A percentile compares a stretch with the other conserved stretches of the same genome.
phyloP scores from a whole-genome alignment of 306 rosid species.

The Acacia crassicarpa region DNA sequence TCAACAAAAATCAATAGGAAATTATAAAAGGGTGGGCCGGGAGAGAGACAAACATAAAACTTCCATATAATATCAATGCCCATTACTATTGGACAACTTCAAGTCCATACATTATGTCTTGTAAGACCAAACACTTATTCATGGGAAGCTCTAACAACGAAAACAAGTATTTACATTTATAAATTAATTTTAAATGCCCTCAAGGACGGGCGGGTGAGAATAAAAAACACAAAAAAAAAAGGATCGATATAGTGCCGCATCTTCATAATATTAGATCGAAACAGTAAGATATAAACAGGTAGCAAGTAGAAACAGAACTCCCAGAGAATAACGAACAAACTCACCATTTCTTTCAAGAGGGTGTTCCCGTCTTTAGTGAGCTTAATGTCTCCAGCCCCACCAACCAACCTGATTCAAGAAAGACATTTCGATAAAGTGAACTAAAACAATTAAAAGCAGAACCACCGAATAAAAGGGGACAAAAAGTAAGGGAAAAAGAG shows the following conservation, averaged over 20 bases:
- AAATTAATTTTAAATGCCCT: neutral
- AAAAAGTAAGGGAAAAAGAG: neutral
- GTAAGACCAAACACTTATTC: neutral
- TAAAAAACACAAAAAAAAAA: neutral
- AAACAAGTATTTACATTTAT: neutral
- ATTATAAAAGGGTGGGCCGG: neutral
- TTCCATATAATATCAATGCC: neutral
- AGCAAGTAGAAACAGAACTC: neutral
- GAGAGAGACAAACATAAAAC: neutral
- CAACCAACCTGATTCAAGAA: slow-evolving; percentile 74
- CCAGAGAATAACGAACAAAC: neutral
- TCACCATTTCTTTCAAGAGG: slow-evolving; percentile 90
- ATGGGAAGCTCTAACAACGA: neutral
- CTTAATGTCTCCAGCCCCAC: slow-evolving; percentile 96
- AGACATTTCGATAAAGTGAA: neutral
- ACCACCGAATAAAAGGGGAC: neutral
- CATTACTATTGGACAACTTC: neutral
- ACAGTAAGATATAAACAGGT: neutral
- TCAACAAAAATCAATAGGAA: neutral
- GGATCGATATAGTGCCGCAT: neutral
- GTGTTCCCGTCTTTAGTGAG: slow-evolving; percentile 98
- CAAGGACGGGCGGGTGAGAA: neutral
- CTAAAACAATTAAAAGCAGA: neutral
- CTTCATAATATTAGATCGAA: neutral
- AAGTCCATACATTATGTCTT: neutral